A percentile compares a stretch with the other conserved stretches of the same genome.
Conservation (phyloP, 352 stramenopile species). For the Globisporangium sylvaticum region DNA sequence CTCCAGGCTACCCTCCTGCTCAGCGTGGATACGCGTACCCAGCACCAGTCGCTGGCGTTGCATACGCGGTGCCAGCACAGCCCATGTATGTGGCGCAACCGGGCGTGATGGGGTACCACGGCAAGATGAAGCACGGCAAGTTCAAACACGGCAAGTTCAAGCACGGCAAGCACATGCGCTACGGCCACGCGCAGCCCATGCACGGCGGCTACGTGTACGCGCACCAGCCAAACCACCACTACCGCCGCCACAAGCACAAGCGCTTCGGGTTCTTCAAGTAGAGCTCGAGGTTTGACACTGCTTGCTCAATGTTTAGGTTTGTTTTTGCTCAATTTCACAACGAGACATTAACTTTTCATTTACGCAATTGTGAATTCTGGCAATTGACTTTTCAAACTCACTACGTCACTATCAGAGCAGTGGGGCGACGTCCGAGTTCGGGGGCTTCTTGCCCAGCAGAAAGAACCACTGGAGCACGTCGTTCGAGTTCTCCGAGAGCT, state of each 20-base stretch:
- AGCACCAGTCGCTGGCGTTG: not conserved
- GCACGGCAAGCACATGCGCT: slow-evolving; percentile 21
- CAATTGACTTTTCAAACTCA: not conserved
- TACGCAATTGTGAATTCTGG: too few species aligned
- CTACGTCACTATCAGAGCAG: not conserved
- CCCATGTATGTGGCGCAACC: slow-evolving; percentile 26
- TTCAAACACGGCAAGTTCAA: slow-evolving; percentile 17
- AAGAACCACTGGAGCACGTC: slow-evolving; percentile 13
- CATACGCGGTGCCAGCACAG: slow-evolving; percentile 11
- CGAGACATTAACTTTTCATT: not conserved
- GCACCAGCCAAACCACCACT: slow-evolving; percentile 4
- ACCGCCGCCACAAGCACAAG: slow-evolving; percentile 29
- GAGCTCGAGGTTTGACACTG: not conserved
- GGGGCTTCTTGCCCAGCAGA: slow-evolving; percentile 14
- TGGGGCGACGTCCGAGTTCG: too few species aligned
- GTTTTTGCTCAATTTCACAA: not conserved
- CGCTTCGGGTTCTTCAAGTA: slow-evolving; percentile 34
- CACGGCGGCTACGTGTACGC: slow-evolving; percentile 14
- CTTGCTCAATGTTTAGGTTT: not conserved
- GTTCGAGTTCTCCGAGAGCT: not conserved
- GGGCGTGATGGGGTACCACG: slow-evolving; percentile 23
- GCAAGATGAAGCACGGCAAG: slow-evolving; percentile 27
- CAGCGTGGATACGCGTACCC: slow-evolving; percentile 17
- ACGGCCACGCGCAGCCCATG: slow-evolving; percentile 14
- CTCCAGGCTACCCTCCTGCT: slow-evolving; percentile 9